phyloP scores from a whole-genome alignment of 2,329 filamentous ascomycete species.

The Hypoxylon sp. region DNA sequence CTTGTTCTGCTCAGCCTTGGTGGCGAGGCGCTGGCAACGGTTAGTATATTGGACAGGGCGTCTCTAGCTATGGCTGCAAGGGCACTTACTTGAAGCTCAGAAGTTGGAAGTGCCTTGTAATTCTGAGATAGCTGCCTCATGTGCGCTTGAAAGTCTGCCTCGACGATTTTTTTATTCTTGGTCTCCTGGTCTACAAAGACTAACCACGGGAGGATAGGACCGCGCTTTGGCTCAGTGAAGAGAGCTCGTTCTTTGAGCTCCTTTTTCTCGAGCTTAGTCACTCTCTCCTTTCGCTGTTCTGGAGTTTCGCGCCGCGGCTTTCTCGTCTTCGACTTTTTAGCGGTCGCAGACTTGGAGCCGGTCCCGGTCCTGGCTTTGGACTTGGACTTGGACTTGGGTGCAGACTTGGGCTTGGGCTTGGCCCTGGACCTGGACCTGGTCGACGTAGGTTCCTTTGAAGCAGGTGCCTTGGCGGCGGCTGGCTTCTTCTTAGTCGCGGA shows the following conservation, averaged over 20 bases:
- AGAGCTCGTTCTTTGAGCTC: constrained; percentile 53
- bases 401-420: constrained; percentile 33
- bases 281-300: too few relatives aligned
- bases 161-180: constrained; percentile 35
- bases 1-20: constrained; percentile 50
- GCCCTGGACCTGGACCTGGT: constrained; percentile 19
- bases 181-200: constrained; percentile 48
- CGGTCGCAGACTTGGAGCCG: constrained; percentile 33
- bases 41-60: constrained; percentile 19
- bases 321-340: not conserved
- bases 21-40: constrained; percentile 48
- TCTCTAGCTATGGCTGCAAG: not conserved
- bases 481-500: constrained; percentile 30
- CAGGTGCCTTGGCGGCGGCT: constrained; percentile 37
- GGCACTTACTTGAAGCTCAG: constrained; percentile 55
- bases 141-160: constrained; percentile 19
- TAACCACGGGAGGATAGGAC: constrained; percentile 48
- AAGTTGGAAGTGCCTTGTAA: constrained; percentile 52
- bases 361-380: constrained; percentile 1
- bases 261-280: constrained; percentile 41
- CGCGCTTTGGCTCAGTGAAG: constrained; percentile 49
- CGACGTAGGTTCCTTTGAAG: constrained; percentile 34
- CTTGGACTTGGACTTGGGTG: constrained; percentile 39
- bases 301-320: constrained; percentile 32
- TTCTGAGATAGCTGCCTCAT: constrained; percentile 42